Percentiles rank a stretch among this genome's conserved stretches.
phyloP scores from a whole-genome alignment of 164 flowering plant genomes.

The Aristolochia californica region DNA sequence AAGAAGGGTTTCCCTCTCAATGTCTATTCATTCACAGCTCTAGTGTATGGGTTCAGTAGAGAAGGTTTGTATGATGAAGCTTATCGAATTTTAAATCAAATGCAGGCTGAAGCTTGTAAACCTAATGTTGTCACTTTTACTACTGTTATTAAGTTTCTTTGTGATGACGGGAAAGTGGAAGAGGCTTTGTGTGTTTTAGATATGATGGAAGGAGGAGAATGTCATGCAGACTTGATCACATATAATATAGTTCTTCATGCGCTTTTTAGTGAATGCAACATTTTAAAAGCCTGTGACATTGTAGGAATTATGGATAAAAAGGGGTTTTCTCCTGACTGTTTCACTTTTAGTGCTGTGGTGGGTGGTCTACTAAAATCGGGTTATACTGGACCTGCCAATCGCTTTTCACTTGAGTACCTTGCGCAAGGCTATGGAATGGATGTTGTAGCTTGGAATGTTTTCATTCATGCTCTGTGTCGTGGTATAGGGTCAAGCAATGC shows the following conservation, averaged over 20 bases:
- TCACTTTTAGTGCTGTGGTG: constrained; percentile 30
- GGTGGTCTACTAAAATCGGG: constrained; percentile 41
- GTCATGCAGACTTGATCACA: constrained; percentile 34
- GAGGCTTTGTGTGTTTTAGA: constrained; percentile 11
- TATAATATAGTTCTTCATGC: constrained; percentile 42
- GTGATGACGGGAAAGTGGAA: constrained; percentile 16
- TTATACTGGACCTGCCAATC: constrained; percentile 10
- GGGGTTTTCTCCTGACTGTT: constrained; percentile 33
- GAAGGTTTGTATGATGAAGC: constrained; percentile 30
- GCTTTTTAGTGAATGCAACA: constrained; percentile 18
- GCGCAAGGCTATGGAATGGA: constrained; percentile 21
- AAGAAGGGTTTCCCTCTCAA: constrained; percentile 30
- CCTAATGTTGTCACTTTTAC: constrained; percentile 43
- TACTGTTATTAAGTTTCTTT: constrained; percentile 11
- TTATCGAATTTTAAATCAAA: constrained; percentile 21
- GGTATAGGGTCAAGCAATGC: constrained; percentile 25
- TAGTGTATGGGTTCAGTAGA: constrained; percentile 38
- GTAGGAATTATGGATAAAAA: constrained; percentile 19
- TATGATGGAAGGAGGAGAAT: constrained; percentile 30
- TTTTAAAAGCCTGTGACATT: constrained; percentile 22
- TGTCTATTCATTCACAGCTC: constrained; percentile 38
- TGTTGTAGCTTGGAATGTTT: constrained; percentile 26
- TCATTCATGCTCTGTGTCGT: constrained; percentile 28
- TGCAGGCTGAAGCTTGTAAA: constrained; percentile 30
- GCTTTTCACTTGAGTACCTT: constrained; percentile 17